A percentile compares a stretch with the other conserved stretches of the same genome.
These are phyloP conservation scores for Fusarium sp. DNA, from an alignment of 2,329 filamentous ascomycete species.

Conservation along the genomic window DNA sequence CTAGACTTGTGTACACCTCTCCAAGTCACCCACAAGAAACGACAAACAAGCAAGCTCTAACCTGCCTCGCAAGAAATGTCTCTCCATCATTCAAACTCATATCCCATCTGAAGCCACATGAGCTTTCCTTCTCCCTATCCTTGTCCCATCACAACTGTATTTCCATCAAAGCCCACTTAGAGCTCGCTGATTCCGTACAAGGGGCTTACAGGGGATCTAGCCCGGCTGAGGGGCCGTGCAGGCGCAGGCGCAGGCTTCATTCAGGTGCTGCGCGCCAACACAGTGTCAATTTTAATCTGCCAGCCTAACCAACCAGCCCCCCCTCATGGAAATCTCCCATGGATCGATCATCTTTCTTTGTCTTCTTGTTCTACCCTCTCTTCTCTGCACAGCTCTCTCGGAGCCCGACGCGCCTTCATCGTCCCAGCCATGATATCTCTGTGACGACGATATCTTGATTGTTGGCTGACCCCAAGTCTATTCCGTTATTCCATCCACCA, in stretches of 20 bases:
- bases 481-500: not conserved
- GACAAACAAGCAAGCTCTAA: conserved; percentile 23
- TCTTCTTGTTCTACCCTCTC: conserved; percentile 30
- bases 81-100: conserved; percentile 36
- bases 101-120: conserved; percentile 29
- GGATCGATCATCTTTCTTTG: conserved; percentile 5
- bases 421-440: conserved; percentile 33
- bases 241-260: conserved; percentile 13
- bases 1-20: not conserved
- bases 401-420: conserved; percentile 36
- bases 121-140: conserved; percentile 1
- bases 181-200: conserved; percentile 27
- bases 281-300: conserved; percentile 32
- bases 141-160: conserved; percentile 25
- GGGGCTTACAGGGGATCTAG: conserved; percentile 21
- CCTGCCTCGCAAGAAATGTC: conserved; percentile 30
- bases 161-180: conserved; percentile 27
- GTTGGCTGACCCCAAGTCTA: conserved; percentile 13
- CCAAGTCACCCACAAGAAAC: not conserved
- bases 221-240: conserved; percentile 17
- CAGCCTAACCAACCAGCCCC: conserved; percentile 31
- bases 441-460: conserved; percentile 28
- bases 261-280: conserved; percentile 32
- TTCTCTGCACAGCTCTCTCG: conserved; percentile 28
- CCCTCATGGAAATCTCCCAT: conserved; percentile 37